Base-by-base conservation (phyloP, 106 monocot genomes). In the Acorus gramineus region DNA sequence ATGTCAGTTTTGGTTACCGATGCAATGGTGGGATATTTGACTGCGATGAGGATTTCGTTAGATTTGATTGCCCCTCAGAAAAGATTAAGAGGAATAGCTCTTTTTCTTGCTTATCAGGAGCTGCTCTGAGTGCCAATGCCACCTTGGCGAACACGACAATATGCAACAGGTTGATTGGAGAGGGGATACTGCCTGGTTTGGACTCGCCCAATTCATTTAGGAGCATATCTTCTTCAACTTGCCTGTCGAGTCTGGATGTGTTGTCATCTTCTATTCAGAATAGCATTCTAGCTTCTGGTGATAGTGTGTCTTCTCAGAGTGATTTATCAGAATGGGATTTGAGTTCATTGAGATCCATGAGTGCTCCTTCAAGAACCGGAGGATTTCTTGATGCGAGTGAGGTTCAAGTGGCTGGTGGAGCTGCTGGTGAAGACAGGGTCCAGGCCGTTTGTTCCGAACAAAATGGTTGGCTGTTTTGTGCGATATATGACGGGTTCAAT, bases 381-480 rank as follows among this genome's bases (percentile, higher is more conserved):
- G 45, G 61, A n/a, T 61, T 70, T 54, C 61, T 70, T 12, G 52
- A 53, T 61, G 70, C 70, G n/a, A 11, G n/a, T 42, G 61, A 70
- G 46, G 70, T 70, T 10, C 6, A 70, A 28, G 46, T 61, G n/a
- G 70, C 70, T 61, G 70, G 70, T 54, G 70, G 70, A 53, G 61
- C 70, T 48, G 70, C 70, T 44, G 70, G 70, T 6, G 70, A 70
- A 53, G 70, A 70, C 42, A 51, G 70, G 53, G 70, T 70, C 6
- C 70, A 70, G 52, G 70, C 70, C 13, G 60, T 70, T 46, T 70
- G 70, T 70, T 70, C 70, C 53, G 70, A 70, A 62, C 61, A 70
- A 53, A 70, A 70, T 50, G 70, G 70, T 3, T 70, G 70, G 70
- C 61, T 70, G 5, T 70, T 61, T 62, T 70, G 70, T 61, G 60